Conservation (phyloP, 108 stramenopile genomes). For the Epipyxis sp. region DNA sequence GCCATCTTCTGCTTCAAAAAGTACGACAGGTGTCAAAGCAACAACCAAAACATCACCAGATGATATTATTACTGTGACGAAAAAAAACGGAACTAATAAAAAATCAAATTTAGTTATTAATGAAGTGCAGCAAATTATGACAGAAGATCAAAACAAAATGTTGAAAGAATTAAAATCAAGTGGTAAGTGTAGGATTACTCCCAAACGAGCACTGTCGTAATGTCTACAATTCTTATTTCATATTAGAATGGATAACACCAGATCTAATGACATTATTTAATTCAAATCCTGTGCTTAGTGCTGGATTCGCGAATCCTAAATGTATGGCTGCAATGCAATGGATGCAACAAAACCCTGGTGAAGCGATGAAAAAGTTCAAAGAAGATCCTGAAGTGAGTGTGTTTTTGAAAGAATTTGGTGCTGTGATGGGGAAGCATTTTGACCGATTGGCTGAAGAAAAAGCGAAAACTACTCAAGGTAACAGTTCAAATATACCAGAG, state of each 20-base stretch:
- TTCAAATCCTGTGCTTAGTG: background rate
- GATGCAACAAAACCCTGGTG: conserved; percentile 17
- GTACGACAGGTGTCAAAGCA: background rate
- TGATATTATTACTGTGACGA: background rate
- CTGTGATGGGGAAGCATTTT: conserved; percentile 29
- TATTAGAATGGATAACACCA: conserved; percentile 32
- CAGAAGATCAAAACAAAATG: conserved; percentile 21
- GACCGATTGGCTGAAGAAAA: background rate
- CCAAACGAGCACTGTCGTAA: background rate
- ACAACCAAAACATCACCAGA: conserved; percentile 7
- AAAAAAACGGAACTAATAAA: background rate
- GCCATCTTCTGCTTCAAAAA: background rate
- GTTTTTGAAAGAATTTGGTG: conserved; percentile 31
- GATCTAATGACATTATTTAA: background rate
- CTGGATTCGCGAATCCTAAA: conserved; percentile 8
- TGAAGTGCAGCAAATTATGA: conserved; percentile 26
- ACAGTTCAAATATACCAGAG: background rate
- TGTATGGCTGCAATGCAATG: conserved; percentile 28
- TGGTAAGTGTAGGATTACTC: too few relatives aligned
- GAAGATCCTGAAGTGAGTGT: conserved; percentile 26
- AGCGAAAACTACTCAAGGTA: background rate
- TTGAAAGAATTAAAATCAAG: conserved; percentile 3
- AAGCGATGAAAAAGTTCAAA: background rate
- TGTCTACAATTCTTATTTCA: too few relatives aligned
- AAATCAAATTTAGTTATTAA: background rate